Conservation (phyloP, 164 flowering plant species). For the Echeveria elegans region DNA sequence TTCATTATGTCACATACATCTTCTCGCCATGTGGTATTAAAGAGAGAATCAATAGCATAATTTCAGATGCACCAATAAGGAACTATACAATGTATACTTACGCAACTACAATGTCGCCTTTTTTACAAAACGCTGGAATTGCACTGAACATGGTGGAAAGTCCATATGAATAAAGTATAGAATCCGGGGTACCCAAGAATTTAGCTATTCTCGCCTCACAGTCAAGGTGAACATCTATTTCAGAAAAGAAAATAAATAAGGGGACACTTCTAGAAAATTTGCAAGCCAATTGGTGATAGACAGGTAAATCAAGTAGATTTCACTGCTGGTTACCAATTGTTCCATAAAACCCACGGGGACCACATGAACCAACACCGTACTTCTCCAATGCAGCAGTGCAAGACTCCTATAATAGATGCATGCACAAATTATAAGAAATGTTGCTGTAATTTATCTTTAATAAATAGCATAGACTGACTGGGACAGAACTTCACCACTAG, state of each 20-base stretch:
- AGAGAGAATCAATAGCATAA: too few relatives aligned
- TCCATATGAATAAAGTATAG: constrained; percentile 92
- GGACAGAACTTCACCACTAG: constrained; percentile 46
- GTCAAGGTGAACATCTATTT: constrained; percentile 91
- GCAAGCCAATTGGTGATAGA: not conserved
- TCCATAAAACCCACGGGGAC: constrained; percentile 99
- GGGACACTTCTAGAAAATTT: not conserved
- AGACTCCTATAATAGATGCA: constrained; percentile 46
- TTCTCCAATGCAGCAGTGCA: constrained; percentile 81
- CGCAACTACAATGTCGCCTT: constrained; percentile 89
- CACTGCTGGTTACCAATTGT: constrained; percentile 62
- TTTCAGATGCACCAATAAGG: not conserved
- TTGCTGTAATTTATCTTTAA: not conserved
- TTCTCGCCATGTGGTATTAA: too few relatives aligned
- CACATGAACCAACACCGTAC: constrained; percentile 99
- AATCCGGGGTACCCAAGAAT: constrained; percentile 92
- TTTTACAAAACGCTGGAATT: constrained; percentile 91
- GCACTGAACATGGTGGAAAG: constrained; percentile 96
- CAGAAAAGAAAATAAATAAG: constrained; percentile 8
- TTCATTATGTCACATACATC: not conserved
- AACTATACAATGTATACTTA: constrained; percentile 32
- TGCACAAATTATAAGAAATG: not conserved
- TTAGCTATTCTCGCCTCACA: constrained; percentile 90
- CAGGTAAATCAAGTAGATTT: not conserved
- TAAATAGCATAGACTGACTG: not conserved